Evolutionary conservation across 352 stramenopile genomes (phyloP), one percentile per base, ranked within the genome.

Genomic region (Thalassiosira delicatula): DNA sequence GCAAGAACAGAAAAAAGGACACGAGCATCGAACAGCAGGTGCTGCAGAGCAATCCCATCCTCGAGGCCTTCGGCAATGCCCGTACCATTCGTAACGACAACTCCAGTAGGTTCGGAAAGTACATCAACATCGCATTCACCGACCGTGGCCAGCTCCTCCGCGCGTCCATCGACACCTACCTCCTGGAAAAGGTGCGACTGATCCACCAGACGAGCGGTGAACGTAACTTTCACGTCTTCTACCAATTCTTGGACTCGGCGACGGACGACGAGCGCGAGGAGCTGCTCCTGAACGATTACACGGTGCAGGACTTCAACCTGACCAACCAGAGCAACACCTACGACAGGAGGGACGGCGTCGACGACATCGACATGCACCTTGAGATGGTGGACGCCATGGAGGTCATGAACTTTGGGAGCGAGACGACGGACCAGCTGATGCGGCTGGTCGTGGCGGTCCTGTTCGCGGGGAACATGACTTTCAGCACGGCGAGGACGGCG

Each of bases 181-280:
- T 99, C 53, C 90, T 99, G 12, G 97, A 99, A 85, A 99, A 99
- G 88, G 97, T 96, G 70, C 95, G 97, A 19, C 96, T 99, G 29
- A 94, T 98, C 0, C 93, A 94, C 27, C 97, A 97, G 85, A 93
- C 92, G 3, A 84, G 96, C 19, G 87, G 95, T 2, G 97, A 99
- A 89, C 91, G 97, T 21, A 99, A 99, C 87, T 99, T 98, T 91
- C 97, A 99, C 87, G 97, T 99, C 40, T 99, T 99, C 83, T 99
- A 99, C 85, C 83, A 99, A 19, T 79, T 93, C 8, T 88, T 93
- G 1, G 66, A 80, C n/a, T 66, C 95, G n/a, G 94, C 96, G 66
- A 95, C 95, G 51, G 89, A 84, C 7, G 87, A 94, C 32, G 87
- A 93, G 30, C 84, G 91, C 25, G 80, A 95, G 68, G 76, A 96